These are phyloP conservation scores for Boletus speciosus DNA, from an alignment of 768 basidiomycete genomes.

Conservation along the genomic window DNA sequence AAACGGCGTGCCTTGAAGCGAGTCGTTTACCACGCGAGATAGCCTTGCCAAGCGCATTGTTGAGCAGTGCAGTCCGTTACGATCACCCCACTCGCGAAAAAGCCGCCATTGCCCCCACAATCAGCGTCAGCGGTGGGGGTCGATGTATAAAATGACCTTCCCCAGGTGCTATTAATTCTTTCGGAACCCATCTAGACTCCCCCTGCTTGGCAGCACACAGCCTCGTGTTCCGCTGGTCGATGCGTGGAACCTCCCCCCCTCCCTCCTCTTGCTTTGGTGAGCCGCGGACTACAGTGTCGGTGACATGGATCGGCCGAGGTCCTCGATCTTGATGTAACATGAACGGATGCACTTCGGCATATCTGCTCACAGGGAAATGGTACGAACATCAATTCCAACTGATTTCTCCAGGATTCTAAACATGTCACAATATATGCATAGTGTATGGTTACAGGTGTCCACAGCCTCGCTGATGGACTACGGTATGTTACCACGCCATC, in stretches of 20 bases:
- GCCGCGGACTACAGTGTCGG: background rate
- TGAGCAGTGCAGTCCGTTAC: too few species aligned
- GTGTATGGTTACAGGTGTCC: background rate
- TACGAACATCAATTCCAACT: background rate
- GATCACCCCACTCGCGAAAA: constrained; percentile 2
- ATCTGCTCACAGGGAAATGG: background rate
- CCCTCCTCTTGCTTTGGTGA: background rate
- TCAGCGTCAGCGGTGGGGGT: background rate
- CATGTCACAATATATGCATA: background rate
- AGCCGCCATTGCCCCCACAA: background rate
- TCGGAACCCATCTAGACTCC: too few species aligned
- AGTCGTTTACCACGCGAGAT: too few species aligned
- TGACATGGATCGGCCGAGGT: background rate
- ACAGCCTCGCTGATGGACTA: background rate
- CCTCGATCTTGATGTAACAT: too few species aligned
- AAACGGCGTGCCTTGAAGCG: too few species aligned
- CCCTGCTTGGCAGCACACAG: background rate
- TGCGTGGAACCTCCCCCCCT: background rate
- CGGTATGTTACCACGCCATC: constrained; percentile 34
- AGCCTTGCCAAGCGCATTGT: too few species aligned
- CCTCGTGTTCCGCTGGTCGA: background rate
- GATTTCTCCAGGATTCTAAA: background rate
- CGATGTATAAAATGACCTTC: background rate
- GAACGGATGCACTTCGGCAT: too few species aligned
- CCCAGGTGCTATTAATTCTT: background rate